Evolutionary conservation across 768 basidiomycete species (phyloP), one percentile per base, ranked within the genome.

Genomic region (Tricholoma sp.): DNA sequence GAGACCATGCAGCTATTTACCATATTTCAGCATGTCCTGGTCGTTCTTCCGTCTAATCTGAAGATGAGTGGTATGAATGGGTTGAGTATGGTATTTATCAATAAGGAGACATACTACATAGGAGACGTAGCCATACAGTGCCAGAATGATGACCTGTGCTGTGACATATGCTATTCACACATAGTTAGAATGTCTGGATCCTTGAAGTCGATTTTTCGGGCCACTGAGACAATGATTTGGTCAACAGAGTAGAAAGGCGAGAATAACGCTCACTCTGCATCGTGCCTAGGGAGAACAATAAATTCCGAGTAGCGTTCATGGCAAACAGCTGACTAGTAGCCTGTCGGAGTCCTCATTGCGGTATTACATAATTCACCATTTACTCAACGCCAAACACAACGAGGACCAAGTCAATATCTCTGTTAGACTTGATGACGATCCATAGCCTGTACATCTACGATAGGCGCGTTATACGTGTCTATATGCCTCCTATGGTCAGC

Each of bases 11-110:
- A 39, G 6, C 18, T 12, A 45, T 21, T 45, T 45, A 88, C 91
- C 91, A 74, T 96, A 98, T 83, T 98, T 98, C 65, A 98, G 79
- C 27, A 95, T 90, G 2, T 92, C 93, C 71, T 88, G 83, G 75
- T 98, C 96, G 66, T 98, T 98, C 84, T 94, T 95, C 67, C 82
- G 74, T 80, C 91, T 94, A 73, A 98, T 85, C 91, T 97, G 61
- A 29, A 45, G 9, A 51, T 5, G 24, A 27, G 24, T 27, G 2
- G 24, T 27, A 27, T 3, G 24, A 27, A 27, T 27, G 24, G 5
- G 24, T 27, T 27, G 24, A 27, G 24, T 27, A 27, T n/a, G n/a
- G n/a, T n/a, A 27, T 27, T 27, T 27, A 3, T 2, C 24, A 10
- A 16, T 35, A 16, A 27, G 22, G 5, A 21, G 5, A 73, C 83